These are phyloP conservation scores for Puccinia triticina DNA, from an alignment of 1,284 basidiomycete species.

Conservation along the genomic window DNA sequence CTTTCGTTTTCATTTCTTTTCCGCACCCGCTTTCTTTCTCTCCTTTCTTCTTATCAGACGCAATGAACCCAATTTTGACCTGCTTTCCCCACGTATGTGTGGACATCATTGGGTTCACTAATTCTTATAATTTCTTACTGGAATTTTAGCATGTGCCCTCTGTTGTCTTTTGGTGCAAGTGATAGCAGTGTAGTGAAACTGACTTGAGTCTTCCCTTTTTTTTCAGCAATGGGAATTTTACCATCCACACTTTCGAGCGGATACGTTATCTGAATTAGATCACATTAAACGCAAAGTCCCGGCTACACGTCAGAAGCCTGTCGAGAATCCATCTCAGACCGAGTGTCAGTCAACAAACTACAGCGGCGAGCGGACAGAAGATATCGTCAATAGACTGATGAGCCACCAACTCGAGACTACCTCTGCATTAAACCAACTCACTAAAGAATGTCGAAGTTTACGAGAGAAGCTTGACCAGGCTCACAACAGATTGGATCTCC, in stretches of 20 bases:
- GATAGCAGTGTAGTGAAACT: neutral
- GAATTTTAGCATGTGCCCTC: neutral
- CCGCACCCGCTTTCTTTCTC: neutral
- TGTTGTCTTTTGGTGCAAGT: neutral
- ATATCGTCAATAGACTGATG: conserved; percentile 53
- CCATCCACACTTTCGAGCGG: conserved; percentile 89
- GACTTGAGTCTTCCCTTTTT: conserved; percentile 9
- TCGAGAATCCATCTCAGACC: conserved; percentile 37
- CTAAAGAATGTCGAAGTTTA: conserved; percentile 44
- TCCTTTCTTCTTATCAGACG: too few species aligned
- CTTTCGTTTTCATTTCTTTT: neutral
- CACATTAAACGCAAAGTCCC: conserved; percentile 79
- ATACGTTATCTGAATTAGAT: conserved; percentile 59
- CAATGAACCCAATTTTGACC: neutral
- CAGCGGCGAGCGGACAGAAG: conserved; percentile 1
- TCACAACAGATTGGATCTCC: conserved; percentile 26
- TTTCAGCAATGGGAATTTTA: conserved; percentile 88
- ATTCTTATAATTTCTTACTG: conserved; percentile 7
- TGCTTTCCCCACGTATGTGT: neutral
- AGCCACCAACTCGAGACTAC: conserved; percentile 57
- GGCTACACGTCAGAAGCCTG: conserved; percentile 62
- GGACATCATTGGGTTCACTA: neutral
- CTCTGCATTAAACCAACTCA: conserved; percentile 59
- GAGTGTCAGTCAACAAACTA: neutral
- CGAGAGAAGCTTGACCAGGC: conserved; percentile 31